Base-by-base conservation (phyloP, 345 rosid genomes). In the Populus davidiana region DNA sequence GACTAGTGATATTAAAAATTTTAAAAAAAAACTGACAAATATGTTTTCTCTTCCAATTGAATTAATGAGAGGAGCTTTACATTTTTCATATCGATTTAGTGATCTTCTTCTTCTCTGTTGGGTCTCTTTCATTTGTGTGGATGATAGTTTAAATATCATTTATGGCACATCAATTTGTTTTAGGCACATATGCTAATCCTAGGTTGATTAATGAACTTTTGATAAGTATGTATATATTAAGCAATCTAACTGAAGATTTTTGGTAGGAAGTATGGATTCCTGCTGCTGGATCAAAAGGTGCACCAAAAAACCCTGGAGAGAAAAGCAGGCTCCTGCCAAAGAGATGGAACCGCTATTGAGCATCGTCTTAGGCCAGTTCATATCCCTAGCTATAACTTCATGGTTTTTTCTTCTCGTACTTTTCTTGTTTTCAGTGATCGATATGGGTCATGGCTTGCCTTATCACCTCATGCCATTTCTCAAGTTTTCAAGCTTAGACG, bases 231-330 rank as follows among this genome's bases (percentile, higher is more conserved):
- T 52, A 49, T 18, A 20, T 16, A 25, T 72, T 52, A 72, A 41
- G 44, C 69, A 72, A 38, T 76, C 83, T 83, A 78, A 89, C 71
- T 64, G 65, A 31, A 10, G 61, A 33, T 71, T 76, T 64, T 81
- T 85, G 78, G 52, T 87, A 93, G 98, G 99, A 96, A 90, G 98
- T 92, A 82, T 86, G 99, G 87, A 91, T 96, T 95, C 99, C 98
- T 39, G 97, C 99, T 73, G 97, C 99, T 75, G 97, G 98, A 74
- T 81, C 93, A 56, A 96, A 92, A 84, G 98, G 92, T 33, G 86
- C 82, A 18, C 85, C 89, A 41, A 96, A 93, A 84, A 92, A 82
- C 33, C 90, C 88, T 18, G 88, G 85, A 77, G 94, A 91, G 82
- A 91, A 81, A 96, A 91, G 77, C 89, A 88, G 95, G 99, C 61